Conservation (phyloP, 345 rosid species). For the Populus simonii region DNA sequence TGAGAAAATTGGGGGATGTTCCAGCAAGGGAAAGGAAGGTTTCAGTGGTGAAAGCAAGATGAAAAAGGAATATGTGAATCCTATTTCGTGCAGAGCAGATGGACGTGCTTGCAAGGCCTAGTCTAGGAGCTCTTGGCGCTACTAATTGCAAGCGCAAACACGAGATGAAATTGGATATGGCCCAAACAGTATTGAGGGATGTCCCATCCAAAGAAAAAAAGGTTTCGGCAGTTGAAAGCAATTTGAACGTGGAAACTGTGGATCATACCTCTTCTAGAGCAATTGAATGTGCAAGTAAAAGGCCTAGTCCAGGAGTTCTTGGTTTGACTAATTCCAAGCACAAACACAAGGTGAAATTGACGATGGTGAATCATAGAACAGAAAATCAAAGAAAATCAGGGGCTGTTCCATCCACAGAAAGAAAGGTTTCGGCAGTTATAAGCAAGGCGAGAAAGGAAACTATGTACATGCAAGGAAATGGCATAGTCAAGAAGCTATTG, state of each 20-base stretch:
- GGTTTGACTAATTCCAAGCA: conserved; percentile 1
- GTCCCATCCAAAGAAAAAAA: not conserved
- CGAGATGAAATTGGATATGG: conserved; percentile 2
- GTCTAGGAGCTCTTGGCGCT: not conserved
- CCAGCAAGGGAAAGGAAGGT: not conserved
- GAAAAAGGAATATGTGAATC: not conserved
- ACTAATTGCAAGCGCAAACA: conserved; percentile 9
- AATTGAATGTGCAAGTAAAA: not conserved
- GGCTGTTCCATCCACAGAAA: not conserved
- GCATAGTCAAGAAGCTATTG: not conserved
- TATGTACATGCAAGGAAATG: not conserved
- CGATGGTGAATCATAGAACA: not conserved
- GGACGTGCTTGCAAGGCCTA: not conserved
- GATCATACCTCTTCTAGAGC: not conserved
- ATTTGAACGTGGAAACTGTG: not conserved
- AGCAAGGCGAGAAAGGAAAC: not conserved
- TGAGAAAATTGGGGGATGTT: not conserved
- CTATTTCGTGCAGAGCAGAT: not conserved
- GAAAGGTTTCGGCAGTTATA: not conserved
- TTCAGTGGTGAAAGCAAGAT: not conserved
- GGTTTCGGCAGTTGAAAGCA: not conserved
- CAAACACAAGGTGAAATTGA: conserved; percentile 8
- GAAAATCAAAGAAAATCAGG: not conserved
- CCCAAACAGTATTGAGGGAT: not conserved
- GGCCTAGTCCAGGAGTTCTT: not conserved